Evolutionary conservation across 306 rosid genomes (phyloP).

Genomic region (Quercus robur): DNA sequence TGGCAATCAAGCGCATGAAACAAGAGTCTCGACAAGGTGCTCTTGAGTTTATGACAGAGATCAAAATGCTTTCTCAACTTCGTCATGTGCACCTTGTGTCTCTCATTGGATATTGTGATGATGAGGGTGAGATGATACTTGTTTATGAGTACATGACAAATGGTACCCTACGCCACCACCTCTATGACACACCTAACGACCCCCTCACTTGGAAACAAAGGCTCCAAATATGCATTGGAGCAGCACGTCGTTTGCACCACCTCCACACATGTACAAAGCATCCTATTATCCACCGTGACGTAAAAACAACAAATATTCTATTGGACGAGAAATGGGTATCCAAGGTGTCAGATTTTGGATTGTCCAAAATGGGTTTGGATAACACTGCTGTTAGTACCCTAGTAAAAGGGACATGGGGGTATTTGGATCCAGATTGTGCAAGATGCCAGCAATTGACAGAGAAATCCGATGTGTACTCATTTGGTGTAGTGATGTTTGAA

Average conservation of each 20-base stretch:
- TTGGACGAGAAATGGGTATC: constrained; percentile 24
- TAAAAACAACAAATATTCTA: constrained; percentile 25
- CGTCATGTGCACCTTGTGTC: too few relatives aligned
- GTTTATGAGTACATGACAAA: too few relatives aligned
- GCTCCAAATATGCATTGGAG: constrained; percentile 19
- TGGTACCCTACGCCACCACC: not conserved
- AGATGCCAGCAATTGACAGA: not conserved
- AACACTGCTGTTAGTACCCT: constrained; percentile 13
- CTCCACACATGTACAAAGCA: constrained; percentile 15
- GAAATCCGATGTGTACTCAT: constrained; percentile 28
- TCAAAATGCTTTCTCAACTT: too few relatives aligned
- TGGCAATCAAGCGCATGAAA: too few relatives aligned
- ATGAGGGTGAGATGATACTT: too few relatives aligned
- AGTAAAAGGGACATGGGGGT: constrained; percentile 30
- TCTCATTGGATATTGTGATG: too few relatives aligned
- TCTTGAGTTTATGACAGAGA: too few relatives aligned
- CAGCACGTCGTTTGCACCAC: constrained; percentile 9
- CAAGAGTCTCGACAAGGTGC: too few relatives aligned
- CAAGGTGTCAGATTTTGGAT: constrained; percentile 27
- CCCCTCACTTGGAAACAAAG: constrained; percentile 18
- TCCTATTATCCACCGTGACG: constrained; percentile 29
- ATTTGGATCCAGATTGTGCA: constrained; percentile 33
- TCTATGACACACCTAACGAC: constrained; percentile 10
- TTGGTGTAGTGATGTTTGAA: constrained; percentile 31
- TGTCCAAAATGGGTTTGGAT: constrained; percentile 22